Base-by-base conservation (phyloP, 805 yeast genomes). In the Kluyveromyces lactis region DNA sequence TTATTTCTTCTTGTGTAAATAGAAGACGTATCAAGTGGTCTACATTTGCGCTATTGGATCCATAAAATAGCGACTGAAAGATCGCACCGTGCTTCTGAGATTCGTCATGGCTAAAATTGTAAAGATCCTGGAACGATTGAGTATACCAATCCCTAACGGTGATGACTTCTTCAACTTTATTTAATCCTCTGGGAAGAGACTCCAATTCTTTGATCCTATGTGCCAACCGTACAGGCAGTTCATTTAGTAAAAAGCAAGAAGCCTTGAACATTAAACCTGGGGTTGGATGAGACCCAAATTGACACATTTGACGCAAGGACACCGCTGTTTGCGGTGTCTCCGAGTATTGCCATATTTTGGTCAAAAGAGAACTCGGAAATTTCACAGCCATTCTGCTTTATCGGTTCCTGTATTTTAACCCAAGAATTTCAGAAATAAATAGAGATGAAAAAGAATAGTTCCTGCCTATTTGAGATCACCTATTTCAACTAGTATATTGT, bases 141-240 rank as follows among this genome's bases (percentile, higher is more conserved):
- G 89, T 89, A 57, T 86, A 87, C 95, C 96, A 87, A 55, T 86
- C 77, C 44, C 79, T 73, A 13, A 86, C 95, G 47, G 78, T 72
- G 38, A 73, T 66, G 36, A 89, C 85, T 2, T 86, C 77, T 1
- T 86, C 86, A 77, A 80, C 80, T 23, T 77, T 68, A 48, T 70
- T 72, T 40, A 87, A 68, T 0, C 86, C 87, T 49, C 78, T 69
- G 0, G 96, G 95, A 23, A 92, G 72, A 18, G 74, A 72, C 31
- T 86, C 94, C 43, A 87, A 66, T 52, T 86, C 95, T 55, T 82
- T 79, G 26, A 86, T 95, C 39, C 94, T 73, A 52, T 82, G 85
- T 2, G 95, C 94, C 36, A 86, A 68, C 43, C 96, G 69, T 31
- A 86, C 84, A 1, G 95, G 95, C 26, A 87, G 69, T 59, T 87